phyloP scores from a whole-genome alignment of 495 filamentous ascomycete species.

The Penicillium ucsense region DNA sequence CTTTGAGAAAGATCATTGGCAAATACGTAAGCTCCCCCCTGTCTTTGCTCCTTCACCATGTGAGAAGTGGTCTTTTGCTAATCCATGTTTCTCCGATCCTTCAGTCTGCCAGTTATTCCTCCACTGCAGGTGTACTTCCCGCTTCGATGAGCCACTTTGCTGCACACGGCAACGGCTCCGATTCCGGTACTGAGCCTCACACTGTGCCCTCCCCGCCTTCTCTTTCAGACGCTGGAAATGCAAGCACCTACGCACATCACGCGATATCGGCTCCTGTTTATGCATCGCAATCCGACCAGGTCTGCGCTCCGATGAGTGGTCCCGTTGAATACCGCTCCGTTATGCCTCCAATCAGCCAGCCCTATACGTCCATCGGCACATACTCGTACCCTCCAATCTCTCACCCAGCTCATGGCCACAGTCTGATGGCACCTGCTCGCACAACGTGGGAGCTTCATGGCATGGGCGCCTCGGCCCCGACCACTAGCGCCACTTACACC shows the following conservation, averaged over 20 bases:
- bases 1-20: conserved; percentile 92
- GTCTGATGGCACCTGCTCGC: conserved; percentile 16
- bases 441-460: conserved; percentile 29
- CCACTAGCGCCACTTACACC: conserved; percentile 20
- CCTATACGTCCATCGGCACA: conserved; percentile 21
- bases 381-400: conserved; percentile 31
- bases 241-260: conserved; percentile 21
- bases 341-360: conserved; percentile 21
- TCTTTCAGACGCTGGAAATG: conserved; percentile 27
- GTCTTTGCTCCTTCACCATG: no score
- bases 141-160: conserved; percentile 31
- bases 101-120: conserved; percentile 45
- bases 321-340: conserved; percentile 24
- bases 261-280: conserved; percentile 19
- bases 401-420: conserved; percentile 21
- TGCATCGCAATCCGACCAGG: conserved; percentile 16
- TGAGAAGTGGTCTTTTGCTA: no score
- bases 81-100: no score
- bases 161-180: conserved; percentile 31
- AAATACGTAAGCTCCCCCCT: conserved; percentile 72
- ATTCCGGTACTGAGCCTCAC: conserved; percentile 31
- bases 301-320: conserved; percentile 12
- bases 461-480: conserved; percentile 11
- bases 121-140: conserved; percentile 35
- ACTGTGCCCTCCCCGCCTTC: conserved; percentile 36